Percentiles rank a stretch among this genome's conserved stretches.
Evolutionary conservation across 805 yeast species (phyloP).

Genomic region (Candida fluviatilis): DNA sequence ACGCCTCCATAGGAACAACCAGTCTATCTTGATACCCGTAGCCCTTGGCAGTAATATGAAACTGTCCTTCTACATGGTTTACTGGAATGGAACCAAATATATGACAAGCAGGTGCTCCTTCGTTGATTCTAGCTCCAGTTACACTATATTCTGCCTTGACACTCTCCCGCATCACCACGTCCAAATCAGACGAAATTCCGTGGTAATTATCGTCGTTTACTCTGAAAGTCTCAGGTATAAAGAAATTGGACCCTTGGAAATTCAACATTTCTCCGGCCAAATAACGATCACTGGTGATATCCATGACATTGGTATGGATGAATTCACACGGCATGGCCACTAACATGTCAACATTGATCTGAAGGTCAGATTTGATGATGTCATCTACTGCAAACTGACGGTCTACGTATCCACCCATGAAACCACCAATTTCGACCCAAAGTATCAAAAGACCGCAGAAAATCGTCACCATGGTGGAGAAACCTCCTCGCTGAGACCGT

Average conservation of each 20-base stretch:
- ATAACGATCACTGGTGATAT: slow-evolving; percentile 70
- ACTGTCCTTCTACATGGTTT: slow-evolving; percentile 79
- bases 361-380: slow-evolving; percentile 50
- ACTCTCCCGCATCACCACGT: slow-evolving; percentile 61
- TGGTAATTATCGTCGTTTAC: slow-evolving; percentile 43
- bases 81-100: slow-evolving; percentile 80
- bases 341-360: slow-evolving; percentile 72
- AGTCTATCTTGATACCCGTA: slow-evolving; percentile 50
- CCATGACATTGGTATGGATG: slow-evolving; percentile 72
- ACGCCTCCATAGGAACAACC: slow-evolving; percentile 42
- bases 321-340: slow-evolving; percentile 82
- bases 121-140: slow-evolving; percentile 38
- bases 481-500: slow-evolving; percentile 73
- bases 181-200: slow-evolving; percentile 59
- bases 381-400: slow-evolving; percentile 75
- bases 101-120: slow-evolving; percentile 78
- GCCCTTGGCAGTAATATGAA: slow-evolving; percentile 80
- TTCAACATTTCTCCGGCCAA: slow-evolving; percentile 73
- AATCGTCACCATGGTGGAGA: slow-evolving; percentile 63
- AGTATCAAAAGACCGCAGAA: slow-evolving; percentile 60
- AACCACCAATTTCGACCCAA: slow-evolving; percentile 84
- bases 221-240: slow-evolving; percentile 46
- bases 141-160: slow-evolving; percentile 59
- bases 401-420: slow-evolving; percentile 75
- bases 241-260: slow-evolving; percentile 60